phyloP scores from a whole-genome alignment of 106 monocot genomes.

The Dendrobium catenatum region DNA sequence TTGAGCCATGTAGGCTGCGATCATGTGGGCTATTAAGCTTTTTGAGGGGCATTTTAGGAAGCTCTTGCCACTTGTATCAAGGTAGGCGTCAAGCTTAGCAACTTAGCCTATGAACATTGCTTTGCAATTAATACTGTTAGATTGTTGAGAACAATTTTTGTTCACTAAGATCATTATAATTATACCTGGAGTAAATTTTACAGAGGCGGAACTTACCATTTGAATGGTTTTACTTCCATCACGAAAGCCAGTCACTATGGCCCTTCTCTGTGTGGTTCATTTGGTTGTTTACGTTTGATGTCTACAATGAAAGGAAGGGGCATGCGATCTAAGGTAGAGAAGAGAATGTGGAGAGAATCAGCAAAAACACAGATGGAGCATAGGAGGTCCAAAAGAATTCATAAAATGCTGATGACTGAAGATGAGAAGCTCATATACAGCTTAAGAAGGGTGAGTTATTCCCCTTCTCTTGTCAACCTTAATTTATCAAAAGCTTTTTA shows the following conservation, averaged over 20 bases:
- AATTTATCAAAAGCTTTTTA: background rate
- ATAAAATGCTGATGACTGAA: slow-evolving; percentile 94
- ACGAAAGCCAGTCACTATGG: background rate
- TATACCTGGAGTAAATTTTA: slow-evolving; percentile 6
- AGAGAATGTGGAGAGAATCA: slow-evolving; percentile 87
- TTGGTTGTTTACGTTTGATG: slow-evolving; percentile 35
- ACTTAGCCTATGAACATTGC: background rate
- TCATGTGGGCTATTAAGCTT: slow-evolving; percentile 47
- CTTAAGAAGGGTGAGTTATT: slow-evolving; percentile 66
- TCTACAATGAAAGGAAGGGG: slow-evolving; percentile 63
- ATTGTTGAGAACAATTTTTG: background rate
- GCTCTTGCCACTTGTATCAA: slow-evolving; percentile 17
- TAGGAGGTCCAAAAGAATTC: slow-evolving; percentile 78
- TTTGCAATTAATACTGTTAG: background rate
- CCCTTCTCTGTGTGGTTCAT: slow-evolving; percentile 3
- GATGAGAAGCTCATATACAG: slow-evolving; percentile 95
- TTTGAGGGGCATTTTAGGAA: slow-evolving; percentile 30
- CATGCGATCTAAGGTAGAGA: slow-evolving; percentile 92
- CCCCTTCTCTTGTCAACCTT: background rate
- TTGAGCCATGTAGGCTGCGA: background rate
- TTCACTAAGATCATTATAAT: background rate
- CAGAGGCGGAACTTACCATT: slow-evolving; percentile 3
- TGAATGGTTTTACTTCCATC: slow-evolving; percentile 6
- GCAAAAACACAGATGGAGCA: slow-evolving; percentile 85
- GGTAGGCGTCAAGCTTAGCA: background rate